Evolutionary conservation across 768 basidiomycete genomes (phyloP).

Genomic region (Tulasnella sp.): DNA sequence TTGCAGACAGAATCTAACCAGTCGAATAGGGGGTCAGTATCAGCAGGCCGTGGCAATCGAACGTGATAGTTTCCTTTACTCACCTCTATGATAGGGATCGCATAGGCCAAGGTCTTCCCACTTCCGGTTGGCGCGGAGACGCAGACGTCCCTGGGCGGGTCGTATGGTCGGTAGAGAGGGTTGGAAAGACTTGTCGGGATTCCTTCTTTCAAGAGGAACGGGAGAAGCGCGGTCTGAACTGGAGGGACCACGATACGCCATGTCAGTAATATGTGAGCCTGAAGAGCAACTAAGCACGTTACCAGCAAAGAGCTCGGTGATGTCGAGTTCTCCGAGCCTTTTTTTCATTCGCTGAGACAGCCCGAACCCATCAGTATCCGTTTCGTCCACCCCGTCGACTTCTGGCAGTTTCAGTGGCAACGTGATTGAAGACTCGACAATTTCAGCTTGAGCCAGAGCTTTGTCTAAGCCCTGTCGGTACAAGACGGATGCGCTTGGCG

Average conservation of each 20-base stretch:
- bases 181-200: constrained; percentile 35
- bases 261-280: neutral
- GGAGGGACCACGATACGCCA: constrained; percentile 9
- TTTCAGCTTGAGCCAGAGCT: constrained; percentile 63
- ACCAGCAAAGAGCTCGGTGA: constrained; percentile 89
- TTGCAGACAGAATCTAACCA: constrained; percentile 60
- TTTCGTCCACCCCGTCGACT: constrained; percentile 33
- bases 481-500: constrained; percentile 65
- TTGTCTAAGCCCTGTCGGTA: constrained; percentile 75
- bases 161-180: constrained; percentile 60
- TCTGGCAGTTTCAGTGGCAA: constrained; percentile 42
- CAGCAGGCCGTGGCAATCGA: too few relatives aligned
- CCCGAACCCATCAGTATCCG: constrained; percentile 38
- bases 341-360: constrained; percentile 58
- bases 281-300: constrained; percentile 32
- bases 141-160: constrained; percentile 73
- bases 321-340: constrained; percentile 68
- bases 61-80: too few relatives aligned
- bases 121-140: constrained; percentile 97
- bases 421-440: constrained; percentile 56
- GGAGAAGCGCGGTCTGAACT: constrained; percentile 89
- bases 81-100: constrained; percentile 86
- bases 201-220: constrained; percentile 58
- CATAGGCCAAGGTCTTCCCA: constrained; percentile 97
- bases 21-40: neutral